Evolutionary conservation across 2,329 filamentous ascomycete species (phyloP), one percentile per base, ranked within the genome.

Genomic region (Calycina herbarum): DNA sequence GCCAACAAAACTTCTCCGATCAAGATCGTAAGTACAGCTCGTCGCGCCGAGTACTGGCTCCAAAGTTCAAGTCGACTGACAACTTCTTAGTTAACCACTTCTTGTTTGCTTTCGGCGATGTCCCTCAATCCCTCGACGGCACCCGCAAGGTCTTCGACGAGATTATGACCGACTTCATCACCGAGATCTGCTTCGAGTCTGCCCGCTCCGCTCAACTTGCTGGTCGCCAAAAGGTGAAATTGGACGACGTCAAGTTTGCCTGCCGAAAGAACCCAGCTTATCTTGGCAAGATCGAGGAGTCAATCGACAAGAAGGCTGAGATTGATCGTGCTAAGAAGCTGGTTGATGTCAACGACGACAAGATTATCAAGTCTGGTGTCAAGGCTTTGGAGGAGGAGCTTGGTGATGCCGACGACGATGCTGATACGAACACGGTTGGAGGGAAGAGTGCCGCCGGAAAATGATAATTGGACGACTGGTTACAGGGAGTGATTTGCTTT

Each of bases 171-270:
- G 95, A 98, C 81, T 97, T 96, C 82, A 92, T 98, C 77, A 93
- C 96, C 76, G 93, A 95, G 77, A 89, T 95, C 63, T 94, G 92
- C 79, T 95, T 96, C 81, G 90, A 93, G 76, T 94, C 95, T 3
- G 92, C 93, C 4, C 88, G 92, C 57, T 89, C 90, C 62, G 95
- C 95, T 0, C 89, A 92, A 77, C 92, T 96, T 78, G 89, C 91
- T 2, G 90, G 93, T 0, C 91, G 95, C 1, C 92, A 96, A 74
- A 99, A 99, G 80, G 93, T 99, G 80, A 99, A 99, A 78, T 92
- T 96, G 74, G 94, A 97, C 75, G 95, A 99, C 79, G 97, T 99
- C 80, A 93, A 96, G 75, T 99, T 96, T 79, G 93, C 93, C 48
- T 86, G 98, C 72, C 87, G 95, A 38, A 87, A 91, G 69, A 96